These are phyloP conservation scores for Myxozyma nipponensis DNA, from an alignment of 805 yeast species.

Conservation along the genomic window DNA sequence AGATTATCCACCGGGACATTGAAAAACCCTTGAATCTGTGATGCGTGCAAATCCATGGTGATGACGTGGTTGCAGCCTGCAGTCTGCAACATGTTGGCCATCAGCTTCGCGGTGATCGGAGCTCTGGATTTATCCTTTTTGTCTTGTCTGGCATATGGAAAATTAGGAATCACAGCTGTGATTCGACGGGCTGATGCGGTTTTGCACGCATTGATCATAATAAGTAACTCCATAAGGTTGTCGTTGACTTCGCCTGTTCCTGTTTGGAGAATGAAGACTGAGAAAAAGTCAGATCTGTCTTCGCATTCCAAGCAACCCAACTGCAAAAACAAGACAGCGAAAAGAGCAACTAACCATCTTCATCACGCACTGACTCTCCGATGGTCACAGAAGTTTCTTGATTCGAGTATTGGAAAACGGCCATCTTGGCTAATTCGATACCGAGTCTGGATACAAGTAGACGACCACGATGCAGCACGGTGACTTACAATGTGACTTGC, in stretches of 20 bases:
- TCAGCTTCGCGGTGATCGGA: conserved; percentile 90
- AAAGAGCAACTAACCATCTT: conserved; percentile 45
- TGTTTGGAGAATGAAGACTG: conserved; percentile 50
- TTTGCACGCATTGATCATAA: conserved; percentile 90
- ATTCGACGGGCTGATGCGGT: conserved; percentile 93
- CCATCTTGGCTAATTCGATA: conserved; percentile 64
- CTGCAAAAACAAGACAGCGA: conserved; percentile 29
- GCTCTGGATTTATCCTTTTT: conserved; percentile 95
- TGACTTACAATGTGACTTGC: too few relatives aligned
- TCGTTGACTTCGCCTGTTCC: conserved; percentile 86
- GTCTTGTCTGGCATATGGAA: conserved; percentile 97
- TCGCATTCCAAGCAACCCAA: not conserved
- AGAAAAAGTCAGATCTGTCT: not conserved
- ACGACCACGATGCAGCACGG: not conserved
- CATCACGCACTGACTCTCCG: conserved; percentile 86
- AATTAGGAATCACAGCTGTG: conserved; percentile 91
- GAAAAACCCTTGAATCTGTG: conserved; percentile 97
- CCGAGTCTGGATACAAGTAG: conserved; percentile 48
- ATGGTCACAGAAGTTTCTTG: conserved; percentile 84
- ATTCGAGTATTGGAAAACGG: conserved; percentile 81
- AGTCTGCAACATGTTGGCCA: conserved; percentile 86
- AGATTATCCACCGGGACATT: conserved; percentile 92
- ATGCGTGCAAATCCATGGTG: conserved; percentile 95
- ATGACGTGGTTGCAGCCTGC: conserved; percentile 96
- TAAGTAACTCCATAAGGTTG: conserved; percentile 76